A percentile compares a stretch with the other conserved stretches of the same genome.
Evolutionary conservation across 2,329 filamentous ascomycete genomes (phyloP).

Genomic region (Knoxdaviesia proteae): DNA sequence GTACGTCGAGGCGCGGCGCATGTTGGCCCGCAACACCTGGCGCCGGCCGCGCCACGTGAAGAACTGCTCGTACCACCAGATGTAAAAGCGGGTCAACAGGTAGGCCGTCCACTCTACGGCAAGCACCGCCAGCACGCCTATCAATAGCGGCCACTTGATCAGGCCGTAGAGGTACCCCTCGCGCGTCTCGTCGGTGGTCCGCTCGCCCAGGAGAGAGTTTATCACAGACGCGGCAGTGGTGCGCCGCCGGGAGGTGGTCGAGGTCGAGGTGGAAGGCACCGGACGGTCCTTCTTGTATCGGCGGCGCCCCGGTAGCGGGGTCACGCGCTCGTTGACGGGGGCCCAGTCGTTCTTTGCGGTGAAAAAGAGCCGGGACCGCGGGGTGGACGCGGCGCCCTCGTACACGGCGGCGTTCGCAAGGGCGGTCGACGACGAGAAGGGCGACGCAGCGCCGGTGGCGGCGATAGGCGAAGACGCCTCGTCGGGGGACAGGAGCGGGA

Average conservation of each 20-base stretch:
- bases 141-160: slow-evolving; percentile 78
- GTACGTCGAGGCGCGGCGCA: slow-evolving; percentile 57
- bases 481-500: slow-evolving; percentile 41
- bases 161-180: slow-evolving; percentile 82
- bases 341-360: slow-evolving; percentile 92
- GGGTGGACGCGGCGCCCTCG: slow-evolving; percentile 6
- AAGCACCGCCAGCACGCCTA: slow-evolving; percentile 22
- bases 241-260: slow-evolving; percentile 8
- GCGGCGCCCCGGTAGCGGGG: slow-evolving; percentile 5
- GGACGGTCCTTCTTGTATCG: slow-evolving; percentile 13
- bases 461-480: slow-evolving; percentile 14
- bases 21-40: slow-evolving; percentile 45
- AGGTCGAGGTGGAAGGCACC: slow-evolving; percentile 7
- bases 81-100: slow-evolving; percentile 66
- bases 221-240: no score
- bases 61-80: slow-evolving; percentile 79
- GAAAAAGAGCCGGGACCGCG: slow-evolving; percentile 38
- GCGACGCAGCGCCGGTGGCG: neutral
- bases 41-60: slow-evolving; percentile 73
- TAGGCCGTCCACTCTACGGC: slow-evolving; percentile 33
- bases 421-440: slow-evolving; percentile 7
- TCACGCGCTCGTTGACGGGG: slow-evolving; percentile 56
- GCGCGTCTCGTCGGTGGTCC: slow-evolving; percentile 74
- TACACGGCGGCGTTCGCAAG: slow-evolving; percentile 17
- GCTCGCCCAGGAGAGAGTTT: slow-evolving; percentile 21